phyloP scores from a whole-genome alignment of 2,329 filamentous ascomycete genomes.

The Phyllosticta citriasiana region DNA sequence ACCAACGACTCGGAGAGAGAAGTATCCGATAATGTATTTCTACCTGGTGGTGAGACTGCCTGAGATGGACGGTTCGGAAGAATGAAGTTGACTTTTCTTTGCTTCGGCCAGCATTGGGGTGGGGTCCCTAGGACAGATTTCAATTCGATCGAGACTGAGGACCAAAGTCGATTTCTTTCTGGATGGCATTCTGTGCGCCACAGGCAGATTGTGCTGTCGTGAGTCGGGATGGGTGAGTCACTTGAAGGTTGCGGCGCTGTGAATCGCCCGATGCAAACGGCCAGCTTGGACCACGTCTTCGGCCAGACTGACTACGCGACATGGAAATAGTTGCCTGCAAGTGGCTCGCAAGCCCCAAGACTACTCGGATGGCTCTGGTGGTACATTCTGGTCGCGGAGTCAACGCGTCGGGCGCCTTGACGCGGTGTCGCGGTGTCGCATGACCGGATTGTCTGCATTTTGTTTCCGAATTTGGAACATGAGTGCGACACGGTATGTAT shows the following conservation, averaged over 20 bases:
- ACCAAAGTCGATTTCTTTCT: not conserved
- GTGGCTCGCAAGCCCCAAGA: not conserved
- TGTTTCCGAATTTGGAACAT: not conserved
- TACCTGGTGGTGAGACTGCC: not conserved
- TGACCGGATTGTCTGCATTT: not conserved
- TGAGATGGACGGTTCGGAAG: not conserved
- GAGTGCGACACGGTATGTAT: not conserved
- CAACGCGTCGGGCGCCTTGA: not conserved
- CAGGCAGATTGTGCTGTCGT: no score
- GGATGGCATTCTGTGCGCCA: not conserved
- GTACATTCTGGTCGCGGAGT: not conserved
- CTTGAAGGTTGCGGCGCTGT: not conserved
- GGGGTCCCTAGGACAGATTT: not conserved
- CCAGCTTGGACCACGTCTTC: not conserved
- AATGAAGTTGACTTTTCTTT: not conserved
- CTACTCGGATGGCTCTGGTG: not conserved
- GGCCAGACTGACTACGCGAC: not conserved
- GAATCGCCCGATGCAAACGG: not conserved
- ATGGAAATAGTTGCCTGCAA: not conserved
- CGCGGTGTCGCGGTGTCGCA: not conserved
- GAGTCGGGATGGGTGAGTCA: not conserved
- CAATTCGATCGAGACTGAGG: not conserved
- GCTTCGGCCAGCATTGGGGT: not conserved
- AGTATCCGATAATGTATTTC: not conserved
- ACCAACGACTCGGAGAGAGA: not conserved